These are phyloP conservation scores for Odonthalia washingtoniensis DNA, from an alignment of 31 red algal species.

Conservation along the genomic window DNA sequence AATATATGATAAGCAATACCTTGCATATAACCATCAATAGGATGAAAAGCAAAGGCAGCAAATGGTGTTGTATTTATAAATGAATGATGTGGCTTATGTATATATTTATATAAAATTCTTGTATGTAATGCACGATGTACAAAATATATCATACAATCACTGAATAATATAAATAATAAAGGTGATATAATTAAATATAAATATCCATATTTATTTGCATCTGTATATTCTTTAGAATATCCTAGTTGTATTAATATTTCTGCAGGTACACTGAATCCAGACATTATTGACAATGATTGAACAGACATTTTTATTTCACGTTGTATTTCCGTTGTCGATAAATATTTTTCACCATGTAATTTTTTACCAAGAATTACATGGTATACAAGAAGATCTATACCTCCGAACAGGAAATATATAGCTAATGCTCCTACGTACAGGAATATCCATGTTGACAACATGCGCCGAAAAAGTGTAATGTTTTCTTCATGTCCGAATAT, in stretches of 20 bases:
- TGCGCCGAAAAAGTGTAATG: conserved; percentile 68
- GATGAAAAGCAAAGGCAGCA: conserved; percentile 97
- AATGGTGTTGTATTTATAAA: conserved; percentile 99
- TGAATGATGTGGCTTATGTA: conserved; percentile 97
- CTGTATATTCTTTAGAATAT: conserved; percentile 82
- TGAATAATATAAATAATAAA: conserved; percentile 84
- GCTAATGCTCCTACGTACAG: conserved; percentile 84
- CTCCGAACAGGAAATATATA: conserved; percentile 82
- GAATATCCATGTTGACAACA: conserved; percentile 86
- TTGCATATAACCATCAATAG: conserved; percentile 90
- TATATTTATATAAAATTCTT: conserved; percentile 76
- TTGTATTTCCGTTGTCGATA: conserved; percentile 57
- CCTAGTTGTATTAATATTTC: conserved; percentile 90
- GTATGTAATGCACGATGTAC: conserved; percentile 94
- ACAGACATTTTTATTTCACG: conserved; percentile 82
- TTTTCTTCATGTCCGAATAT: conserved; percentile 29
- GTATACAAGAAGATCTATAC: conserved; percentile 76
- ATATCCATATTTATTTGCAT: conserved; percentile 71
- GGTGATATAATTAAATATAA: conserved; percentile 87
- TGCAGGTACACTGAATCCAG: conserved; percentile 67
- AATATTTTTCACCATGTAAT: conserved; percentile 49
- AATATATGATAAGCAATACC: conserved; percentile 96
- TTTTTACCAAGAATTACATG: conserved; percentile 43
- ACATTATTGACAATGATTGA: conserved; percentile 80
- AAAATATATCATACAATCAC: conserved; percentile 94